A percentile compares a stretch with the other conserved stretches of the same genome.
Conservation (phyloP, 2,329 filamentous ascomycete genomes). For the Beauveria sp. region DNA sequence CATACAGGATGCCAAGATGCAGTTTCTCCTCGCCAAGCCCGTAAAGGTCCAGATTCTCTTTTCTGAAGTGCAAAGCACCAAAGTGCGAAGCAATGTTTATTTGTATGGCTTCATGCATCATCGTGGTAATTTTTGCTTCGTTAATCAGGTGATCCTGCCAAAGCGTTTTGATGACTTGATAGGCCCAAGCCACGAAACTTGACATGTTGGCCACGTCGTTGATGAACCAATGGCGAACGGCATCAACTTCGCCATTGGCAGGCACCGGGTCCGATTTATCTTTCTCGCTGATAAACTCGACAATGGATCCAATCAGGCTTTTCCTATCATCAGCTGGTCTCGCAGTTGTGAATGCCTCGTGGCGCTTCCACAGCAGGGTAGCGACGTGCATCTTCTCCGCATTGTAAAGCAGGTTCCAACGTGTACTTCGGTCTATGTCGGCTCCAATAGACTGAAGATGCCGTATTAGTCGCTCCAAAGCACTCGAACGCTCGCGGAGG, state of each 20-base stretch:
- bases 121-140: conserved; percentile 43
- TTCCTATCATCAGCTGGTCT: conserved; percentile 55
- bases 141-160: conserved; percentile 55
- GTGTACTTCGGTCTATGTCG: conserved; percentile 57
- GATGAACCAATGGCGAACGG: conserved; percentile 80
- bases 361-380: conserved; percentile 68
- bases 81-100: conserved; percentile 51
- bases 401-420: conserved; percentile 79
- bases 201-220: conserved; percentile 51
- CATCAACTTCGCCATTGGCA: conserved; percentile 64
- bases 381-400: conserved; percentile 84
- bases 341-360: conserved; percentile 60
- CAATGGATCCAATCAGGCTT: conserved; percentile 65
- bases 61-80: conserved; percentile 63
- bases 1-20: conserved; percentile 54
- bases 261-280: conserved; percentile 62
- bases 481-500: conserved; percentile 62
- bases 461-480: conserved; percentile 65
- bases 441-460: conserved; percentile 62
- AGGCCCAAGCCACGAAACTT: conserved; percentile 66
- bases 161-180: conserved; percentile 65
- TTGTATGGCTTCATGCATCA: conserved; percentile 60
- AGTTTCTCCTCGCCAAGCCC: conserved; percentile 63
- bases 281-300: conserved; percentile 68
- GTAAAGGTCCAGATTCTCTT: conserved; percentile 61